Base-by-base conservation (phyloP, 768 basidiomycete genomes). In the Gymnopilus junonius region DNA sequence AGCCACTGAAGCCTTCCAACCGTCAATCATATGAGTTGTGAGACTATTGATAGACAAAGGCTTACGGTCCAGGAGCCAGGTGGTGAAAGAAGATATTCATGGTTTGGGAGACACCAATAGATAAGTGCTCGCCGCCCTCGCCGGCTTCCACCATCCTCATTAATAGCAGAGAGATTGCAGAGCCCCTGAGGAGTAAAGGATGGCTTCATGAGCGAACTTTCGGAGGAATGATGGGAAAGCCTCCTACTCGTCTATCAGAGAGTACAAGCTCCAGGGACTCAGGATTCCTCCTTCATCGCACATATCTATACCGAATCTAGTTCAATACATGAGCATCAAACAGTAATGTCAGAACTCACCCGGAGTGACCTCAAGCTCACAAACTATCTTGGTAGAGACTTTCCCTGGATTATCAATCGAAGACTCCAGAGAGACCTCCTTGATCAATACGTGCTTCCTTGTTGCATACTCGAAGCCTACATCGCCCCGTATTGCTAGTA, bases 201-300 rank as follows among this genome's bases (percentile, higher is more conserved):
- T 15, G 3, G 40, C 3, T 23, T 48, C 14, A 34, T 17, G 8
- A 21, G 54, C 42, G 21, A 32, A 17, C 4, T 60, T 34, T 2
- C 3, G 23, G 31, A 23, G 14, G 10, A 35, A 21, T 8, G 32
- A 50, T 12, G 63, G n/a, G 37, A 20, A 11, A n/a, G n/a, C 7
- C 20, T 34, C 66, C 14, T 50, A 71, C 70, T 71, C 70, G 42
- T 71, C 70, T 23, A 71, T 66, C 23, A 71, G 35, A 23, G 23
- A 55, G 10, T 55, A 48, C 65, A 69, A 65, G 43, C 61, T 59
- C 5, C 68, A 67, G 25, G 61, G 63, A 25, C 59, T 48, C 31
- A 71, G 17, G 4, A 61, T n/a, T 17, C 70, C 70, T 8, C 60
- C 23, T 34, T 27, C 61, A 34, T 71, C 58, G 25, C 70, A 71